Conservation (phyloP, 225 moss, liverwort and hornwort species). For the Asterella californica region DNA sequence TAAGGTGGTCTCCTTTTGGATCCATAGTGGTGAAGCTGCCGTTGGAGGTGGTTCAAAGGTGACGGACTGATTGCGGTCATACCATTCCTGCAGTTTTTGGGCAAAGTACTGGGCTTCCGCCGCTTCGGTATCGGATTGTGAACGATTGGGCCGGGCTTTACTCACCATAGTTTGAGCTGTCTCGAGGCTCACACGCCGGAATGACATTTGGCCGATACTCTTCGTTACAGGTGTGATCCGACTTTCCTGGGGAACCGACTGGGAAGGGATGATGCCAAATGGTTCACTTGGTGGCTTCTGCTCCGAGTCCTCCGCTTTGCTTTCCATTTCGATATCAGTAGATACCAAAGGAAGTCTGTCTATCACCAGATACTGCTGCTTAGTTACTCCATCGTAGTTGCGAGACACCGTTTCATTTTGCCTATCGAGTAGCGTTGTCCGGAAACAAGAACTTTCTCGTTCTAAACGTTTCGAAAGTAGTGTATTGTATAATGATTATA, state of each 20-base stretch:
- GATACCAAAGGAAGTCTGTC: neutral
- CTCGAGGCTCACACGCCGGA: slow-evolving; percentile 13
- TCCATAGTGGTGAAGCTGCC: slow-evolving; percentile 4
- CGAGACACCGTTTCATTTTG: neutral
- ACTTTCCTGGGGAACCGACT: neutral
- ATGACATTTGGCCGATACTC: neutral
- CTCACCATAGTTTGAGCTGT: neutral
- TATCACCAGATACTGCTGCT: neutral
- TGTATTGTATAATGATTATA: no score
- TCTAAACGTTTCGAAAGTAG: no score
- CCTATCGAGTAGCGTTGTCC: no score
- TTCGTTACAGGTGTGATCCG: neutral
- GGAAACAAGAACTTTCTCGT: no score
- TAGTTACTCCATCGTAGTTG: neutral
- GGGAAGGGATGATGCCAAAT: neutral
- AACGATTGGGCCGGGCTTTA: neutral
- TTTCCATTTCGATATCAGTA: neutral
- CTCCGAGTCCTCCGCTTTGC: neutral
- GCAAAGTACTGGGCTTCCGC: slow-evolving; percentile 45
- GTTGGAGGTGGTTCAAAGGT: neutral
- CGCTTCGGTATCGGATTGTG: slow-evolving; percentile 16
- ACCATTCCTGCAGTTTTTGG: slow-evolving; percentile 49
- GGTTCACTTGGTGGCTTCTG: slow-evolving; percentile 6
- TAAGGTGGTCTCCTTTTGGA: neutral
- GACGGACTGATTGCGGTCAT: slow-evolving; percentile 35